Percentiles rank a stretch among this genome's conserved stretches.
phyloP scores from a whole-genome alignment of 768 basidiomycete species.

The Lactarius sp. region DNA sequence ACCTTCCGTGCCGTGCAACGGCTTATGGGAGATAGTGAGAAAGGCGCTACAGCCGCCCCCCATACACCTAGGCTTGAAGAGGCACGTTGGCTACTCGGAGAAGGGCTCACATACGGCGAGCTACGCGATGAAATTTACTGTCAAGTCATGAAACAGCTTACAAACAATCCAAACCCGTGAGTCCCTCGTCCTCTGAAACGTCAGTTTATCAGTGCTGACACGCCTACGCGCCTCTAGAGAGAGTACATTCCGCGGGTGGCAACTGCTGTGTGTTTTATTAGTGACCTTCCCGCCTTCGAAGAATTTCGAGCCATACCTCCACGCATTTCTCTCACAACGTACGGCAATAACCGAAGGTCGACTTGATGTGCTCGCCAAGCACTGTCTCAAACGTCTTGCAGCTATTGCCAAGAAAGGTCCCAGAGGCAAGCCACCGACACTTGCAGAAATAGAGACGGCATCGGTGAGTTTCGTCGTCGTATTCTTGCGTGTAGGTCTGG shows the following conservation, averaged over 20 bases:
- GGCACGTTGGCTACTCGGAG: constrained; percentile 78
- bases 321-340: constrained; percentile 70
- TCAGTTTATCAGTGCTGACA: neutral
- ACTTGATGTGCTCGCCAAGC: constrained; percentile 86
- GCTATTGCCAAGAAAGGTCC: constrained; percentile 81
- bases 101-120: constrained; percentile 76
- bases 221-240: constrained; percentile 44
- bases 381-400: constrained; percentile 74
- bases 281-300: constrained; percentile 91
- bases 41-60: constrained; percentile 49
- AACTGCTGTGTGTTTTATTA: constrained; percentile 84
- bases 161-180: constrained; percentile 71
- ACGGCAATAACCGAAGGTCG: constrained; percentile 65
- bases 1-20: constrained; percentile 88
- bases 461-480: constrained; percentile 45
- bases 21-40: constrained; percentile 90
- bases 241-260: constrained; percentile 88
- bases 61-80: constrained; percentile 63
- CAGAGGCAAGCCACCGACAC: constrained; percentile 74
- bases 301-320: constrained; percentile 83
- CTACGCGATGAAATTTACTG: constrained; percentile 92
- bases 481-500: neutral
- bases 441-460: constrained; percentile 88
- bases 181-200: constrained; percentile 31
- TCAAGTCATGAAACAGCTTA: constrained; percentile 89